Evolutionary conservation across 164 flowering plant species (phyloP).

Genomic region (Saururus chinensis): DNA sequence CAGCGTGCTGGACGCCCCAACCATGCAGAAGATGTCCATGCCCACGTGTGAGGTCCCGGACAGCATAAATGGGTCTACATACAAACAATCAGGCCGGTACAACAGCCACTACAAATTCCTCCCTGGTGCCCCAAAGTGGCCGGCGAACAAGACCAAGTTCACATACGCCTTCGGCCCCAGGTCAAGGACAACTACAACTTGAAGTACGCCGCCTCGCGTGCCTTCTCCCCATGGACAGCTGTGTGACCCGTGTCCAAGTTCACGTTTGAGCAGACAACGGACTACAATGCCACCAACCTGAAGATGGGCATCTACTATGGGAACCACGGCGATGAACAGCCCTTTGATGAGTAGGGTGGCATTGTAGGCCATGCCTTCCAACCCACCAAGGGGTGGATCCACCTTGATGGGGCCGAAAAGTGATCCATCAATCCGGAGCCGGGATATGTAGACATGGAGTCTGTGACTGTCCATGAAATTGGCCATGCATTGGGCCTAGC

Average conservation of each 20-base stretch:
- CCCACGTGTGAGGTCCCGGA: not conserved
- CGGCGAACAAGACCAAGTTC: not conserved
- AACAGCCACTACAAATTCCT: not conserved
- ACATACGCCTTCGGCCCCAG: not conserved
- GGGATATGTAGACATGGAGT: not conserved
- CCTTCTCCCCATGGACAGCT: not conserved
- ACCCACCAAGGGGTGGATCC: not conserved
- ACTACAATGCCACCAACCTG: not conserved
- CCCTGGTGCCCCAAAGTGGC: not conserved
- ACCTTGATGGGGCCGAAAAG: not conserved
- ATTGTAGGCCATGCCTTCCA: not conserved
- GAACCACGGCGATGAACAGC: not conserved
- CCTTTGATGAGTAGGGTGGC: not conserved
- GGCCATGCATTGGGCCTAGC: not conserved
- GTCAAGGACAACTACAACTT: not conserved
- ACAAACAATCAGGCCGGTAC: not conserved
- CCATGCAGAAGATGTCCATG: not conserved
- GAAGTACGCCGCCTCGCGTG: not conserved
- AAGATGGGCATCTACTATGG: not conserved
- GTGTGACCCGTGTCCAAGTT: not conserved
- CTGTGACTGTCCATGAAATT: not conserved
- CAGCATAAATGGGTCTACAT: not conserved
- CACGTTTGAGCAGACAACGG: not conserved
- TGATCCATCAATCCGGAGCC: not conserved
- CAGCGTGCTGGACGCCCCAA: not conserved